Evolutionary conservation across 805 yeast species (phyloP).

Genomic region (Limtongia smithiae): DNA sequence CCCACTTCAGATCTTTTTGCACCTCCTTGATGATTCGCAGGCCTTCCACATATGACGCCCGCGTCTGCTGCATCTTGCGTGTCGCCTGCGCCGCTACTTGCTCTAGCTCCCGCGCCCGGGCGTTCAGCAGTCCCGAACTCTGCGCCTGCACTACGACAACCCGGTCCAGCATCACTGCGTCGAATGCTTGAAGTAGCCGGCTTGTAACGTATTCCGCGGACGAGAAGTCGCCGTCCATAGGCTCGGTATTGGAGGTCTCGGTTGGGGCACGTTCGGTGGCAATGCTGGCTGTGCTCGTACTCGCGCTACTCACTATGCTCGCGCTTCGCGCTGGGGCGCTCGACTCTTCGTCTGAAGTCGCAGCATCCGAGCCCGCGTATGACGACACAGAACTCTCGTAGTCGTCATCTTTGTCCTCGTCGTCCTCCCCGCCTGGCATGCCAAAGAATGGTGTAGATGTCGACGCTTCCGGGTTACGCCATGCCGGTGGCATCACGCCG

Average conservation of each 20-base stretch:
- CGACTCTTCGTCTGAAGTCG: conserved; percentile 8
- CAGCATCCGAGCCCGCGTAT: conserved; percentile 29
- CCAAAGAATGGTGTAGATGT: conserved; percentile 9
- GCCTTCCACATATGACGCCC: conserved; percentile 22
- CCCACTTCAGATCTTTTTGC: conserved; percentile 27
- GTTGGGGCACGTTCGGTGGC: too few species aligned
- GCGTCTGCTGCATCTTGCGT: conserved; percentile 10
- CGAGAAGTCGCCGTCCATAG: conserved; percentile 8
- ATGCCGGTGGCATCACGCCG: too few species aligned
- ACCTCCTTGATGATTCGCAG: conserved; percentile 19
- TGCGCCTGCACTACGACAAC: conserved; percentile 28
- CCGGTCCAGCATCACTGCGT: conserved; percentile 20
- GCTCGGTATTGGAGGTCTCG: background rate
- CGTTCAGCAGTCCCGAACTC: conserved; percentile 24
- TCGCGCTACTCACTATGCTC: too few species aligned
- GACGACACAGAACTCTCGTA: conserved; percentile 24
- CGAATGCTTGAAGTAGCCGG: conserved; percentile 24
- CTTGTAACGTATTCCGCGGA: conserved; percentile 25
- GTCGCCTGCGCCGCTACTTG: conserved; percentile 20
- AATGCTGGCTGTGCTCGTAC: too few species aligned
- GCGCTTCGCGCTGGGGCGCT: too few species aligned
- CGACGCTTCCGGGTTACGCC: too few species aligned
- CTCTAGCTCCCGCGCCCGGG: conserved; percentile 22
- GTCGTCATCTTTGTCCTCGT: conserved; percentile 7
- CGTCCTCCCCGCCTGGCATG: conserved; percentile 1